These are phyloP conservation scores for Salix udensis DNA, from an alignment of 345 rosid genomes.

Conservation along the genomic window DNA sequence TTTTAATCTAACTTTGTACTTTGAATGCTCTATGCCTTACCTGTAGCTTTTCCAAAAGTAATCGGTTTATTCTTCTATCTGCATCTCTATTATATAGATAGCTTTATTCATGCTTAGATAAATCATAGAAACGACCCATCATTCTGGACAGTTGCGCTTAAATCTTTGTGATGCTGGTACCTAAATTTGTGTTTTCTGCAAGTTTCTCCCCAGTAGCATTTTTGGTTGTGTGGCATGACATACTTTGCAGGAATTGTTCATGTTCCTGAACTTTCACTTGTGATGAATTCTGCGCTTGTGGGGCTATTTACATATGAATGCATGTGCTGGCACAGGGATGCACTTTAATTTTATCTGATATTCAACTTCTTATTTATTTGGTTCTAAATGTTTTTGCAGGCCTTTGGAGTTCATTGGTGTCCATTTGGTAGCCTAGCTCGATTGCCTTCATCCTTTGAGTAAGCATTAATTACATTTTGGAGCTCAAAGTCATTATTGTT, in stretches of 20 bases:
- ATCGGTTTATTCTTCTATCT: neutral
- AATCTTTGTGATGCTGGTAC: neutral
- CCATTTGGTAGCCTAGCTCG: constrained; percentile 80
- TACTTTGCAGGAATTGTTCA: neutral
- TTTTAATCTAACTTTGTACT: neutral
- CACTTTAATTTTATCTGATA: constrained; percentile 4
- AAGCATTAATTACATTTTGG: constrained; percentile 35
- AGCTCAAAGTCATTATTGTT: constrained; percentile 6
- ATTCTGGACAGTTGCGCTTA: neutral
- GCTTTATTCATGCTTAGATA: neutral
- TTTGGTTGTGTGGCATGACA: neutral
- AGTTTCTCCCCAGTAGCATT: neutral
- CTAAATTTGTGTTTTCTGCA: neutral
- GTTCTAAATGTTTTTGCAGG: constrained; percentile 48
- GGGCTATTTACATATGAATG: too few relatives aligned
- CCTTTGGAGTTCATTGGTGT: constrained; percentile 94
- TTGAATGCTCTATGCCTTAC: neutral
- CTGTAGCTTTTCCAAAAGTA: neutral
- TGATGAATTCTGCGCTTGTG: neutral
- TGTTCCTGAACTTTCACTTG: neutral
- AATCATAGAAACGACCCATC: neutral
- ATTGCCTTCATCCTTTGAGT: constrained; percentile 60
- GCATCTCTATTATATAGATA: neutral
- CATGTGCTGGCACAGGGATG: neutral
- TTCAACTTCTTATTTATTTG: constrained; percentile 7